These are phyloP conservation scores for Mesotaenium endlicherianum DNA, from an alignment of 139 green algal genomes.

Conservation along the genomic window DNA sequence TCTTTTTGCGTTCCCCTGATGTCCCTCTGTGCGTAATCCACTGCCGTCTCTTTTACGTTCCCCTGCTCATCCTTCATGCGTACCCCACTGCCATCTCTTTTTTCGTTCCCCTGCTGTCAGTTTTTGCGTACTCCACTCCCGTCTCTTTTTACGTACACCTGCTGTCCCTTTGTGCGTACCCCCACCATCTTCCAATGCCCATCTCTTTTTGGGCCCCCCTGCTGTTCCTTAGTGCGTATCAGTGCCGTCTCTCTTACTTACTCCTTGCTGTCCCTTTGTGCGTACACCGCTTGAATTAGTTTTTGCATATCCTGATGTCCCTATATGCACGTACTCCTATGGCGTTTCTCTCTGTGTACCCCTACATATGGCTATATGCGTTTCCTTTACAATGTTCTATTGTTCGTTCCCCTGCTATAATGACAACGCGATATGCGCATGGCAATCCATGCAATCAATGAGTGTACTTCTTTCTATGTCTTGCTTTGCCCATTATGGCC, in stretches of 20 bases:
- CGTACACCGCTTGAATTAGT: neutral
- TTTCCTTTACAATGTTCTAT: too few relatives aligned
- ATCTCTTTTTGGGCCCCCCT: too few relatives aligned
- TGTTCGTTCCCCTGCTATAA: neutral
- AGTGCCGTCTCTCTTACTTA: neutral
- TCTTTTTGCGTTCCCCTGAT: neutral
- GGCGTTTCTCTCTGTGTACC: too few relatives aligned
- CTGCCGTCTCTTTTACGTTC: neutral
- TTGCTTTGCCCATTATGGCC: too few relatives aligned
- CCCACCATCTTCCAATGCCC: constrained; percentile 3
- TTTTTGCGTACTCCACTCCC: neutral
- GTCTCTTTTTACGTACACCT: too few relatives aligned
- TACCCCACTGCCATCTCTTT: neutral
- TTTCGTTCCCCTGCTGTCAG: neutral
- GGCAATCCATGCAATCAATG: too few relatives aligned
- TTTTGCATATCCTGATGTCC: too few relatives aligned
- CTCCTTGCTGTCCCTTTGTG: neutral
- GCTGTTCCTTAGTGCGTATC: neutral
- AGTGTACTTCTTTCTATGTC: too few relatives aligned
- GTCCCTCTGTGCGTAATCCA: neutral
- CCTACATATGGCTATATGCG: too few relatives aligned
- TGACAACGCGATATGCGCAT: neutral
- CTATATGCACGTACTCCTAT: too few relatives aligned
- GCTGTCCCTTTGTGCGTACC: neutral
- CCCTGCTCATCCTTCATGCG: neutral